Conservation (phyloP, 108 stramenopile species). For the Ochromonas danica region DNA sequence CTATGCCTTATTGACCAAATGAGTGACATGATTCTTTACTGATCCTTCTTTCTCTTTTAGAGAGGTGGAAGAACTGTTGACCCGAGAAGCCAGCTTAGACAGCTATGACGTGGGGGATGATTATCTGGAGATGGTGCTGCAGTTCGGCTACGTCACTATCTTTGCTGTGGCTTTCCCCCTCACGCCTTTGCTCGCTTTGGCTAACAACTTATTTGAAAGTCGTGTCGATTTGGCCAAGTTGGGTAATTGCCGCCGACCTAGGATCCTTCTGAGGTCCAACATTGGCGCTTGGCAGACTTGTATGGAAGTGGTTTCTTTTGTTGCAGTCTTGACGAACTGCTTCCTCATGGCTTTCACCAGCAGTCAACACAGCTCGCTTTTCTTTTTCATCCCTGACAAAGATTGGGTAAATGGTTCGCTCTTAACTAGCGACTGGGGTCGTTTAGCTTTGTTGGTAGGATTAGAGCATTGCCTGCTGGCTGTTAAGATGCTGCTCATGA, state of each 20-base stretch:
- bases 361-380: no score
- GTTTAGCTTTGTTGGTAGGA: not conserved
- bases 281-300: conserved; percentile 11
- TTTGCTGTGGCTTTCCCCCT: conserved; percentile 52
- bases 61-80: no score
- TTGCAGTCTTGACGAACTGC: conserved; percentile 20
- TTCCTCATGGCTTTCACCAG: not conserved
- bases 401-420: no score
- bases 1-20: no score
- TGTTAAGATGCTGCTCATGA: not conserved
- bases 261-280: not conserved
- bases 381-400: no score
- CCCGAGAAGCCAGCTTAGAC: not conserved
- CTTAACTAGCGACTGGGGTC: no score
- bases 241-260: not conserved
- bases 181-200: conserved; percentile 22
- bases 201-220: conserved; percentile 36
- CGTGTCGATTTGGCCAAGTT: conserved; percentile 47
- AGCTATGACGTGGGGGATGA: not conserved
- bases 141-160: conserved; percentile 55
- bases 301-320: not conserved
- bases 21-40: no score
- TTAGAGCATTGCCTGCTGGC: not conserved
- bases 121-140: conserved; percentile 32
- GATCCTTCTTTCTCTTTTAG: no score